phyloP scores from a whole-genome alignment of 2,329 filamentous ascomycete genomes.

The Calonectria henricotiae region DNA sequence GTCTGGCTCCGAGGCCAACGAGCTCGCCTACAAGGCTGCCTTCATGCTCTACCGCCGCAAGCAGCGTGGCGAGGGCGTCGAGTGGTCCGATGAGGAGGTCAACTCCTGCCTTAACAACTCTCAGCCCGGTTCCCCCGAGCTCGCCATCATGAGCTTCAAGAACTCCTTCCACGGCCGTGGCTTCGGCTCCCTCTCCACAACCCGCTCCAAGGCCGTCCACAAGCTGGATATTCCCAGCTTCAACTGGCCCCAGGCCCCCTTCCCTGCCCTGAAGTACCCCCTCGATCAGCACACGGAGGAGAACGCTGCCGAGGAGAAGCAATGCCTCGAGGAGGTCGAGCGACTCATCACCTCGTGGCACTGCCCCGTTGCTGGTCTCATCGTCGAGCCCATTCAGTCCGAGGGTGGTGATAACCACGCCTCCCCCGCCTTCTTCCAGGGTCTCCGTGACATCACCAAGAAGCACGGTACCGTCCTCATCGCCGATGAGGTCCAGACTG shows the following conservation, averaged over 20 bases:
- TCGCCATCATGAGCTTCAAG: slow-evolving; percentile 86
- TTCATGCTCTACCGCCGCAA: slow-evolving; percentile 86
- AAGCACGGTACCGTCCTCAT: slow-evolving; percentile 82
- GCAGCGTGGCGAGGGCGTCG: slow-evolving; percentile 78
- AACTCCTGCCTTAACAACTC: slow-evolving; percentile 80
- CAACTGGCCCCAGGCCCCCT: slow-evolving; percentile 88
- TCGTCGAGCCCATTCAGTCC: slow-evolving; percentile 87
- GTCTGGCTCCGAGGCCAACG: slow-evolving; percentile 87
- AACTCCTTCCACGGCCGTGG: slow-evolving; percentile 86
- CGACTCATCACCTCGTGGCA: slow-evolving; percentile 77
- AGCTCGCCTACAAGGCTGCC: slow-evolving; percentile 88
- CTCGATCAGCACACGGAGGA: slow-evolving; percentile 79
- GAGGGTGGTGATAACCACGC: slow-evolving; percentile 91
- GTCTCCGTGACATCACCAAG: slow-evolving; percentile 80
- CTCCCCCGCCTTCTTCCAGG: slow-evolving; percentile 83
- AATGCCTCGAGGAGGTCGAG: slow-evolving; percentile 83
- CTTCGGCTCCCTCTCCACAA: slow-evolving; percentile 84
- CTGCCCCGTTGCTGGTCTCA: slow-evolving; percentile 80
- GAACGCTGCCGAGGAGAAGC: slow-evolving; percentile 80
- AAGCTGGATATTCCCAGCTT: slow-evolving; percentile 92
- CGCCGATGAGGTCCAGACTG: slow-evolving; percentile 89
- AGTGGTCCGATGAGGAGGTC: slow-evolving; percentile 81
- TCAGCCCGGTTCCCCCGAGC: slow-evolving; percentile 79
- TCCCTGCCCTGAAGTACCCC: slow-evolving; percentile 85
- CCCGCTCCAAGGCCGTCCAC: slow-evolving; percentile 87